Evolutionary conservation across 2,329 filamentous ascomycete genomes (phyloP).

Genomic region (Didymella pomorum): DNA sequence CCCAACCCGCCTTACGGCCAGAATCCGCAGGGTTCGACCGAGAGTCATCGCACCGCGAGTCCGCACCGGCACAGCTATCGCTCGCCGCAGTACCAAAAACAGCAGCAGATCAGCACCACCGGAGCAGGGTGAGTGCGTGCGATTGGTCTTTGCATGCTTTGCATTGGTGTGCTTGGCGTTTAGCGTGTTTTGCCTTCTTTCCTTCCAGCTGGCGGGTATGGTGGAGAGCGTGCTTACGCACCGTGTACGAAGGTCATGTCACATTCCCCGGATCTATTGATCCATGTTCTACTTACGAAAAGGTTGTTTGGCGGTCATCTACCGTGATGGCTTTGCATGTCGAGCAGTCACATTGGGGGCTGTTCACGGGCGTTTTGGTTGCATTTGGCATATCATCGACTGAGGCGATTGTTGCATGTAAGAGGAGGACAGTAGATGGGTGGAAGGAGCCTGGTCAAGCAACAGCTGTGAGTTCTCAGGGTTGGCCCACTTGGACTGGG

Average conservation of each 20-base stretch:
- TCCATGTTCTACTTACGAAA: slow-evolving; percentile 22
- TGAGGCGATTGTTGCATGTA: not conserved
- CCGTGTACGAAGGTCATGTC: slow-evolving; percentile 15
- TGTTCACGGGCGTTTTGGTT: not conserved
- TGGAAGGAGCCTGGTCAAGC: not conserved
- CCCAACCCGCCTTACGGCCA: slow-evolving; percentile 48
- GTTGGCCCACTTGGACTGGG: not conserved
- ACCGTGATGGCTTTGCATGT: not conserved
- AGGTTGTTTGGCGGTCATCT: slow-evolving; percentile 6
- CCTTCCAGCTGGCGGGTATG: not conserved
- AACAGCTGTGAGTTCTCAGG: not conserved
- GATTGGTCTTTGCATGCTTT: slow-evolving; percentile 3
- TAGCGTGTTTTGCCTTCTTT: slow-evolving; percentile 10
- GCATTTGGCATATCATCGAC: not conserved
- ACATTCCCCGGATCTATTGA: slow-evolving; percentile 22
- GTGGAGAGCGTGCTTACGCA: slow-evolving; percentile 7
- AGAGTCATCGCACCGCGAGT: slow-evolving; percentile 47
- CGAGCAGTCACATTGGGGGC: not conserved
- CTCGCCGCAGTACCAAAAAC: slow-evolving; percentile 48
- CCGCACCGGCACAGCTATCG: slow-evolving; percentile 52
- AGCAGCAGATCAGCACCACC: slow-evolving; percentile 48
- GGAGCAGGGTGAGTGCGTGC: slow-evolving; percentile 40
- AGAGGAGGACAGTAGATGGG: not conserved
- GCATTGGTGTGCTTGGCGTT: slow-evolving; percentile 34
- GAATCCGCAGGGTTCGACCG: slow-evolving; percentile 43